Base-by-base conservation (phyloP, 2,329 filamentous ascomycete genomes). In the Berkeleyomyces rouxiae region DNA sequence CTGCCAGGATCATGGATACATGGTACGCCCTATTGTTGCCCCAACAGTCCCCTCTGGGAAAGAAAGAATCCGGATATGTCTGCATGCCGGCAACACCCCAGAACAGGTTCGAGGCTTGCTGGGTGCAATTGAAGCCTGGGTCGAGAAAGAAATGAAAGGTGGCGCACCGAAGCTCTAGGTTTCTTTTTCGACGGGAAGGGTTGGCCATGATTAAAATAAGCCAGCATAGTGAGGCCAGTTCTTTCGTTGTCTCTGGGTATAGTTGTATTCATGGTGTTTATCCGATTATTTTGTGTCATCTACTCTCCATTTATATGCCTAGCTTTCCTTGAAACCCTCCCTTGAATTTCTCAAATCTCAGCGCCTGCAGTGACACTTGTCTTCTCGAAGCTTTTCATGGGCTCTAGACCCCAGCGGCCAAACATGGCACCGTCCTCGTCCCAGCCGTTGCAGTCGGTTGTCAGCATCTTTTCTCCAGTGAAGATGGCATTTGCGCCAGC, bases 381-480 rank as follows among this genome's bases (percentile, higher is more conserved):
- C 69, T 73, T 75, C 64, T 73, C 67, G 63, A 76, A 77, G 69
- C 74, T 78, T 73, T 77, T 76, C 89, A 96, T 95, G 0, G 90
- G 87, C 69, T 82, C 79, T 64, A 93, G 75, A 0, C 90, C 90
- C 87, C 89, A 95, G 60, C 83, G 80, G 1, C 84, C 81, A 74
- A 96, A 95, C 83, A 95, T 88, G 49, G 77, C 83, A 66, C 82
- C 84, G 70, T 96, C 90, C 73, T 95, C 88, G 66, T 93, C 89
- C 88, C 88, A 96, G 39, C 89, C 88, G 68, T 89, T 91, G 71
- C 89, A 95, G 63, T 90, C 88, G 0, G 90, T 96, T 3, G 90
- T 96, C 74, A 95, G 73, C 90, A 96, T 95, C 79, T 92, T 95
- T 76, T 96, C 90, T 7, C 90, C 90, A 0, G 90, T 96, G 71